Evolutionary conservation across 306 rosid genomes (phyloP).

Genomic region (Pterocarpus macrocarpus): DNA sequence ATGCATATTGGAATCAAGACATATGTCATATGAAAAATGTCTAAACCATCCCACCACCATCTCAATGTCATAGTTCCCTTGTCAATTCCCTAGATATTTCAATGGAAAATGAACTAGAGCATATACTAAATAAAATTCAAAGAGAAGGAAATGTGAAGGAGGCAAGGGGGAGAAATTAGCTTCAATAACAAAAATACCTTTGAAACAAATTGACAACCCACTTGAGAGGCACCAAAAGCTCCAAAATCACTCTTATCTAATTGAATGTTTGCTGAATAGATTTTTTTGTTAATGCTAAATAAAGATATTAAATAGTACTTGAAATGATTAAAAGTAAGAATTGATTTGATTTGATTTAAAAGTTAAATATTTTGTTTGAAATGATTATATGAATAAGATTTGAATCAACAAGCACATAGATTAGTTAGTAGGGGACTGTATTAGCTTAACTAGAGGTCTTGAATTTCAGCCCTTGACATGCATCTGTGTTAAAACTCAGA

Average conservation of each 20-base stretch:
- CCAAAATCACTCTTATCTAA: neutral
- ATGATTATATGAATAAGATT: too few species aligned
- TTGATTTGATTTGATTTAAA: too few species aligned
- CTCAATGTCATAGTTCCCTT: conserved; percentile 72
- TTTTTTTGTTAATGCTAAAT: neutral
- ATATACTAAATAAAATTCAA: conserved; percentile 13
- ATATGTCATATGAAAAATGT: conserved; percentile 88
- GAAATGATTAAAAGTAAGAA: too few species aligned
- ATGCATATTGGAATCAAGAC: conserved; percentile 86
- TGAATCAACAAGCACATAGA: too few species aligned
- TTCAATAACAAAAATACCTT: conserved; percentile 34
- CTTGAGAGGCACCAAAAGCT: conserved; percentile 7
- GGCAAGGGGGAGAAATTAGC: conserved; percentile 17
- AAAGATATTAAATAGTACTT: neutral
- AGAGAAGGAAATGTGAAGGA: conserved; percentile 22
- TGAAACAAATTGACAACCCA: neutral
- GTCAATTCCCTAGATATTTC: conserved; percentile 63
- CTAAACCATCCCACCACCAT: conserved; percentile 98
- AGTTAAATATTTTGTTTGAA: too few species aligned
- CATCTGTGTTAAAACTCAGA: too few species aligned
- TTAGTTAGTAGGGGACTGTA: too few species aligned
- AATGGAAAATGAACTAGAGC: conserved; percentile 52
- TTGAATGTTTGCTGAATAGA: neutral
- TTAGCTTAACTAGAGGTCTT: too few species aligned
- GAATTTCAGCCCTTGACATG: too few species aligned